Evolutionary conservation across 148 eudicot species (phyloP).

Genomic region (Rhododendron kiyosumense): DNA sequence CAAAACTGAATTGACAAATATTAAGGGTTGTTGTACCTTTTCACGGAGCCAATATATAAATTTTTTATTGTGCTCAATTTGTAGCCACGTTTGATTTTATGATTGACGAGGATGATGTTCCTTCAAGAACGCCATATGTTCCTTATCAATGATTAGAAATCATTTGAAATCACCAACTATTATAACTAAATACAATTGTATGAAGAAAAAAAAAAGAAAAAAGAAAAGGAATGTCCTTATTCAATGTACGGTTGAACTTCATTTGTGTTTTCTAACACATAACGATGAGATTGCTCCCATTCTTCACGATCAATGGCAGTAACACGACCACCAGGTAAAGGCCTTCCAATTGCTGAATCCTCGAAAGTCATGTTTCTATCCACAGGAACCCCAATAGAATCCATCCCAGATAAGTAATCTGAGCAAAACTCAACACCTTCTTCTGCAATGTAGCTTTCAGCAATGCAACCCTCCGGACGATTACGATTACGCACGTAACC

Average conservation of each 20-base stretch:
- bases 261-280: neutral
- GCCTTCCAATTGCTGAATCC: too few relatives aligned
- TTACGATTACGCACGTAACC: too few relatives aligned
- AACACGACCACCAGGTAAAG: neutral
- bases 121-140: neutral
- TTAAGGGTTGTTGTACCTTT: too few relatives aligned
- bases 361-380: neutral
- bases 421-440: neutral
- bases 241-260: neutral
- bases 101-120: neutral
- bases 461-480: too few relatives aligned
- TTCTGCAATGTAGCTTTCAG: neutral
- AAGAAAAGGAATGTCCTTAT: neutral
- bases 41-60: too few relatives aligned
- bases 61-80: neutral
- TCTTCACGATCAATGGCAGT: neutral
- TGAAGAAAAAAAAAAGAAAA: neutral
- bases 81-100: neutral
- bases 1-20: too few relatives aligned
- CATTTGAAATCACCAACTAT: neutral
- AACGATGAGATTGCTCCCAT: neutral
- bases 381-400: neutral
- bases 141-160: neutral
- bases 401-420: neutral
- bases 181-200: neutral